These are phyloP conservation scores for Aureobasidium sp. DNA, from an alignment of 2,329 filamentous ascomycete species.

Conservation along the genomic window DNA sequence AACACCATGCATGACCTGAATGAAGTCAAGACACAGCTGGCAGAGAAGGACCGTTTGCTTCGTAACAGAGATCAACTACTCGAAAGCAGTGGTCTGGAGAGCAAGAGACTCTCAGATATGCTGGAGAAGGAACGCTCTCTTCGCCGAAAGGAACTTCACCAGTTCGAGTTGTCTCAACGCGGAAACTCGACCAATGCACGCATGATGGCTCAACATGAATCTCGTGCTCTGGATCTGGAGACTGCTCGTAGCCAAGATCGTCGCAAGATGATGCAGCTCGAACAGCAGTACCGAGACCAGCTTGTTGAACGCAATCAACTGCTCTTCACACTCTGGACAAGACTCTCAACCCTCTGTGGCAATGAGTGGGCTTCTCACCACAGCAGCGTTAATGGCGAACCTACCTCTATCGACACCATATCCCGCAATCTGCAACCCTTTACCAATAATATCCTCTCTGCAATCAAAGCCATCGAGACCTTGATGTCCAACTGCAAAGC, in stretches of 20 bases:
- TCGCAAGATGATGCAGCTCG: conserved; percentile 65
- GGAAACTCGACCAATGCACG: conserved; percentile 81
- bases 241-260: conserved; percentile 68
- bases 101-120: conserved; percentile 72
- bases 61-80: conserved; percentile 82
- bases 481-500: conserved; percentile 70
- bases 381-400: conserved; percentile 76
- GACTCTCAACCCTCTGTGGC: conserved; percentile 76
- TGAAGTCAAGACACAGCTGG: conserved; percentile 62
- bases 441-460: conserved; percentile 78
- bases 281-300: conserved; percentile 77
- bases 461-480: conserved; percentile 77
- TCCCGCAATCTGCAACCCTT: conserved; percentile 80
- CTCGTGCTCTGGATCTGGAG: conserved; percentile 79
- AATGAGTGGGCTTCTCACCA: conserved; percentile 88
- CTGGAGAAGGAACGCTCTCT: conserved; percentile 83
- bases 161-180: conserved; percentile 81
- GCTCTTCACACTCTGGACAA: conserved; percentile 81
- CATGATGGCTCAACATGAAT: conserved; percentile 76
- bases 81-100: conserved; percentile 81
- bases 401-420: conserved; percentile 79
- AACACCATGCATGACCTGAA: conserved; percentile 77
- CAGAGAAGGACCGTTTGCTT: conserved; percentile 86
- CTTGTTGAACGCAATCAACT: conserved; percentile 82
- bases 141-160: conserved; percentile 76